Base-by-base conservation (phyloP, 208 protist genomes). In the Angomonas deanei region DNA sequence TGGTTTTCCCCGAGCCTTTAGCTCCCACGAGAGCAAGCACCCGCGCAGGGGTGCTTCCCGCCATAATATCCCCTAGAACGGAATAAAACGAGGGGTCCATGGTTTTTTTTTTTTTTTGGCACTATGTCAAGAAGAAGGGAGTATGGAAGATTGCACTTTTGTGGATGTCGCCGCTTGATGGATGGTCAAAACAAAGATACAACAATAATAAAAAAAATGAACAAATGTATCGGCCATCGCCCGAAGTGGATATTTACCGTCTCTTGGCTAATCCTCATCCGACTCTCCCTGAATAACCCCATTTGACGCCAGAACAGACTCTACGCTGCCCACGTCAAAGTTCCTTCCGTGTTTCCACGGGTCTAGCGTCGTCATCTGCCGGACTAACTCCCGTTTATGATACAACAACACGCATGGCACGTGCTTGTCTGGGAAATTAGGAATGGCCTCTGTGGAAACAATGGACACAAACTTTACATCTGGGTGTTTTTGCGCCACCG, bases 391-490 rank as follows among this genome's bases (percentile, higher is more conserved):
- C 64, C 80, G 80, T 34, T 88, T 62, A 15, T 78, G 47, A 70
- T 96, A 96, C 0, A 96, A 64, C 30, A 96, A 63, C 23, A 93
- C 90, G 39, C 90, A 96, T 0, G 90, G 90, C 15, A 93, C 54
- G 59, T 91, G 83, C 0, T 71, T 46, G 23, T 90, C 75, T 0
- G 90, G 90, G 65, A 96, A 91, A 58, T 87, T 84, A 1, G 78
- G 70, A 26, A 93, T 80, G 1, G 84, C 82, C 61, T 96, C 90
- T 0, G 80, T 87, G 10, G 84, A 82, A 21, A 90, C 64, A 66
- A 96, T 88, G 8, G 82, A 91, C 1, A 96, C 76, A 75, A 93
- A 88, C 65, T 96, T 96, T 24, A 91, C 74, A 1, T 72, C 55
- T 2, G 68, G 79, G 24, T 82, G 71, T 30, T 84, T 77, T 60